Evolutionary conservation across 345 rosid genomes (phyloP).

Genomic region (Firmiana major): DNA sequence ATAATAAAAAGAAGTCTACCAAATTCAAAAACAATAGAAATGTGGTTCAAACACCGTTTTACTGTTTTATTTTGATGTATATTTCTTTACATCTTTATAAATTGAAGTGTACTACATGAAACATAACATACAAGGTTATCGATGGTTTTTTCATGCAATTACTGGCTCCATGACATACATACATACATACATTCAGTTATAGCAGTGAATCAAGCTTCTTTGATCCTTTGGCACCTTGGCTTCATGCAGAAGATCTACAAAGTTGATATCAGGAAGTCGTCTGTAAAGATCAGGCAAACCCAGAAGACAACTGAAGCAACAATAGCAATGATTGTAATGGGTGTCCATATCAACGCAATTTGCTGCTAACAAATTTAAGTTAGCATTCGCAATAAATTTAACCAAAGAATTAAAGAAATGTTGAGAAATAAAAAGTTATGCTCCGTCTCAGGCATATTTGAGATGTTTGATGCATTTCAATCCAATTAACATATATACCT

Average conservation of each 20-base stretch:
- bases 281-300: constrained; percentile 33
- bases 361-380: constrained; percentile 23
- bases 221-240: not conserved
- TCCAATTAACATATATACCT: constrained; percentile 28
- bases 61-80: not conserved
- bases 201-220: not conserved
- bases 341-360: constrained; percentile 59
- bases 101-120: not conserved
- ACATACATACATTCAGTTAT: constrained; percentile 9
- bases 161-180: not conserved
- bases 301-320: constrained; percentile 40
- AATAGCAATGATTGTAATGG: constrained; percentile 33
- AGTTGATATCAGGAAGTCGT: constrained; percentile 35
- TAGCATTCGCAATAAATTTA: not conserved
- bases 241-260: not conserved
- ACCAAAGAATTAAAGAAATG: not conserved
- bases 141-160: not conserved
- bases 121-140: not conserved
- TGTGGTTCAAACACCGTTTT: not conserved
- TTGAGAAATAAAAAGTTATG: no score
- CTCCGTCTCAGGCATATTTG: not conserved
- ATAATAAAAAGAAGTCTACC: no score
- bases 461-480: not conserved
- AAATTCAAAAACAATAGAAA: not conserved
- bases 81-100: not conserved